phyloP scores from a whole-genome alignment of 2,329 filamentous ascomycete species.

The Dryadomyces sulphureus region DNA sequence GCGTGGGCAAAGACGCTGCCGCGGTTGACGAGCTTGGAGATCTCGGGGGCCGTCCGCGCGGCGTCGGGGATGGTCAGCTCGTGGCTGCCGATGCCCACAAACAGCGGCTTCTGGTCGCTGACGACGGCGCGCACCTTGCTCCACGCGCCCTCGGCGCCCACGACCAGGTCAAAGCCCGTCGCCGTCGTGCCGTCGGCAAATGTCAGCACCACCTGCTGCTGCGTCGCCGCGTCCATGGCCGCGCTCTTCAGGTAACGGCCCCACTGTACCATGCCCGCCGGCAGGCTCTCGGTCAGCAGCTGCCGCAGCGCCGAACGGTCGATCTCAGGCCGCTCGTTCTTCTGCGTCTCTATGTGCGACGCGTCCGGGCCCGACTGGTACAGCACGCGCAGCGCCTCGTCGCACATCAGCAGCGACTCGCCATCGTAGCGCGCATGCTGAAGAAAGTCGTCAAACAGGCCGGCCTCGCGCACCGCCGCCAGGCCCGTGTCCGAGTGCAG shows the following conservation, averaged over 20 bases:
- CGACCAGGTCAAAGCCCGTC: conserved; percentile 23
- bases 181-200: conserved; percentile 20
- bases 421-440: conserved; percentile 34
- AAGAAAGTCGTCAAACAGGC: conserved; percentile 33
- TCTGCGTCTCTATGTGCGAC: conserved; percentile 6
- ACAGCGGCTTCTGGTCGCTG: conserved; percentile 25
- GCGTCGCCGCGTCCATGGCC: conserved; percentile 1
- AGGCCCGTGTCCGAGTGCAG: conserved; percentile 36
- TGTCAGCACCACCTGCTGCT: conserved; percentile 17
- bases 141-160: conserved; percentile 23
- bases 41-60: conserved; percentile 24
- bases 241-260: conserved; percentile 16
- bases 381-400: conserved; percentile 22
- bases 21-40: conserved; percentile 28
- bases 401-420: conserved; percentile 31
- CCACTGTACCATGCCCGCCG: conserved; percentile 30
- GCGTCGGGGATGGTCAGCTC: conserved; percentile 26
- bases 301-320: conserved; percentile 30
- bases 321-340: conserved; percentile 32
- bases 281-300: conserved; percentile 29
- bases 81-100: conserved; percentile 28
- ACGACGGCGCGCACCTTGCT: conserved; percentile 21
- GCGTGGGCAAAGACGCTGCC: conserved; percentile 29
- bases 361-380: conserved; percentile 18
- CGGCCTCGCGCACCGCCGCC: conserved; percentile 32